Percentiles rank a stretch among this genome's conserved stretches.
Conservation (phyloP, 2,329 filamentous ascomycete species). For the Aspergillus phoenicis region DNA sequence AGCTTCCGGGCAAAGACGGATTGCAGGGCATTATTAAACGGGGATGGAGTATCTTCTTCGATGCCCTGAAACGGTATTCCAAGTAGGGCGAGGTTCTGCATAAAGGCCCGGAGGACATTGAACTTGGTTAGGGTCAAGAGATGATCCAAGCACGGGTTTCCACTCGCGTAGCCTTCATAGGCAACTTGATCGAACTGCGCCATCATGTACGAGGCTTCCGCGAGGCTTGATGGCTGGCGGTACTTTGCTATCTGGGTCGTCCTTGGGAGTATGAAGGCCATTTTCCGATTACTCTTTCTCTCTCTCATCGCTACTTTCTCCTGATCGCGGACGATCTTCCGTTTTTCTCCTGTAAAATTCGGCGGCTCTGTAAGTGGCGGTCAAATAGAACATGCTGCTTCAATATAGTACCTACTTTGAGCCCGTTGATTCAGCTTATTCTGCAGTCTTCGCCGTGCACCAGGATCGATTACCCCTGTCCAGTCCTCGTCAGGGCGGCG, state of each 20-base stretch:
- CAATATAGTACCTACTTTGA: conserved; percentile 6
- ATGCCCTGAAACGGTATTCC: conserved; percentile 1
- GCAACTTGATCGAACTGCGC: not conserved
- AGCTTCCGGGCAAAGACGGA: no score
- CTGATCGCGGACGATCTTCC: no score
- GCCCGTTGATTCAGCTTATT: conserved; percentile 16
- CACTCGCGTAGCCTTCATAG: not conserved
- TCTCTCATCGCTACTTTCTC: no score
- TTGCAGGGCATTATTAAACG: not conserved
- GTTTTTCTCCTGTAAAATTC: no score
- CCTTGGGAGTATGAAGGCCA: not conserved
- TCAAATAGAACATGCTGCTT: no score
- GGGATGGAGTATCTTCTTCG: conserved; percentile 8
- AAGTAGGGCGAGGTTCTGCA: conserved; percentile 5
- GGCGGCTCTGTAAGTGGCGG: no score
- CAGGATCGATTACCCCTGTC: conserved; percentile 9
- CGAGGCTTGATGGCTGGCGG: not conserved
- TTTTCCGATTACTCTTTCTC: conserved; percentile 1
- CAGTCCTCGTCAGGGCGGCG: conserved; percentile 10
- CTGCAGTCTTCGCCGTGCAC: conserved; percentile 6
- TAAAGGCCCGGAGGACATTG: conserved; percentile 10
- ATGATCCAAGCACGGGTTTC: conserved; percentile 12
- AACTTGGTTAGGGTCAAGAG: conserved; percentile 10
- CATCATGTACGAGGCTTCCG: conserved; percentile 6
- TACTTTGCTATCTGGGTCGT: no score